A percentile compares a stretch with the other conserved stretches of the same genome.
Conservation (phyloP, 2,329 filamentous ascomycete species). For the Ophiostoma ips region DNA sequence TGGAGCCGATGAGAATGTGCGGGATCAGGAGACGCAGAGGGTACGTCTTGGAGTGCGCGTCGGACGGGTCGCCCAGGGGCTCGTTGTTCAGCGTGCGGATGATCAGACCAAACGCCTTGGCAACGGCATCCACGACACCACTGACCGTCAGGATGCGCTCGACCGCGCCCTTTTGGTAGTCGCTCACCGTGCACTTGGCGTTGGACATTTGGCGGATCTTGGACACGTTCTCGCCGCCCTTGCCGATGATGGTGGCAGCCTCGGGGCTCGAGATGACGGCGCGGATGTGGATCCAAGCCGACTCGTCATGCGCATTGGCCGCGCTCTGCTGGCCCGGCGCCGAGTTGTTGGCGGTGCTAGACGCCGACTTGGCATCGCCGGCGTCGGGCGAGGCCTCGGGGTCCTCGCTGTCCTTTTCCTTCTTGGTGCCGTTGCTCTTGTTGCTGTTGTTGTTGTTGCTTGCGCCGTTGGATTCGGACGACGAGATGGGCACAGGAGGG, state of each 20-base stretch:
- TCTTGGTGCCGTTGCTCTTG: conserved; percentile 38
- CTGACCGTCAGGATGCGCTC: conserved; percentile 97
- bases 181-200: conserved; percentile 96
- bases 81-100: conserved; percentile 98
- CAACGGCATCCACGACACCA: conserved; percentile 87
- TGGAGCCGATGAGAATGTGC: conserved; percentile 93
- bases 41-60: conserved; percentile 90
- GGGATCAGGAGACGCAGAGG: conserved; percentile 89
- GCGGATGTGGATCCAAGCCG: conserved; percentile 90
- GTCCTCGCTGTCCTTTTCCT: conserved; percentile 40
- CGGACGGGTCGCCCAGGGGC: conserved; percentile 74
- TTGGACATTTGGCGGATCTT: conserved; percentile 90
- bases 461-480: conserved; percentile 30
- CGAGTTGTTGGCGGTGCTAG: conserved; percentile 28
- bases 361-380: conserved; percentile 34
- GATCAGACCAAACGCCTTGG: conserved; percentile 96
- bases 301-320: conserved; percentile 65
- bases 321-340: conserved; percentile 29
- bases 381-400: conserved; percentile 57
- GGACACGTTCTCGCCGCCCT: conserved; percentile 96
- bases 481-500: conserved; percentile 21
- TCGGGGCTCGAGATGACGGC: conserved; percentile 96
- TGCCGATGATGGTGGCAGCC: conserved; percentile 94
- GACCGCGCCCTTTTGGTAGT: conserved; percentile 92
- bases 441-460: conserved; percentile 24